A percentile compares a stretch with the other conserved stretches of the same genome.
Conservation (phyloP, 2,329 filamentous ascomycete genomes). For the Talaromyces atroroseus region DNA sequence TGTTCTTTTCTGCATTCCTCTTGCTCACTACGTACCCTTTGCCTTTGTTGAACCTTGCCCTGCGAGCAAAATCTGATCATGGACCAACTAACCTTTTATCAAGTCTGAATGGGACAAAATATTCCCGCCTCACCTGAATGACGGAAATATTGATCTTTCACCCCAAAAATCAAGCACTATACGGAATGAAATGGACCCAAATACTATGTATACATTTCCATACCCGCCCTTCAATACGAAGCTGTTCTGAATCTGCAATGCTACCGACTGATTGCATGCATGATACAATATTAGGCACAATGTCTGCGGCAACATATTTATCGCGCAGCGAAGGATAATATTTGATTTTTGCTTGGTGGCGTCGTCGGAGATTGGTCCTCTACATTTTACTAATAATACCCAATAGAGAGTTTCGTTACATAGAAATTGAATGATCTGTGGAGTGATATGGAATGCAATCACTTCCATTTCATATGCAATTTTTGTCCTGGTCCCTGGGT, state of each 20-base stretch:
- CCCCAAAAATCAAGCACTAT: constrained; percentile 15
- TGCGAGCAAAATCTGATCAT: background rate
- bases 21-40: background rate
- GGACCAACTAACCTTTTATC: background rate
- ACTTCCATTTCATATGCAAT: too few relatives aligned
- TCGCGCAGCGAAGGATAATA: too few relatives aligned
- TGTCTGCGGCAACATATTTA: too few relatives aligned
- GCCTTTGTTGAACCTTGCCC: background rate
- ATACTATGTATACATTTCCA: constrained; percentile 7
- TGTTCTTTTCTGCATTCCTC: background rate
- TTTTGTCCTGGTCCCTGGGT: too few relatives aligned
- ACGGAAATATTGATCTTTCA: constrained; percentile 50
- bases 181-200: constrained; percentile 15
- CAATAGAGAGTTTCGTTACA: too few relatives aligned
- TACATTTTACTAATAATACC: too few relatives aligned
- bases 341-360: too few relatives aligned
- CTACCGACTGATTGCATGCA: background rate
- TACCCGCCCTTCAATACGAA: constrained; percentile 9
- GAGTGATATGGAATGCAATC: too few relatives aligned
- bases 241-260: background rate
- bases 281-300: too few relatives aligned
- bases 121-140: constrained; percentile 44
- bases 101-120: constrained; percentile 34
- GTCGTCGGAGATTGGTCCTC: too few relatives aligned
- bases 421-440: too few relatives aligned